Evolutionary conservation across 208 protist genomes (phyloP).

Genomic region (Crithidia acanthocephali): DNA sequence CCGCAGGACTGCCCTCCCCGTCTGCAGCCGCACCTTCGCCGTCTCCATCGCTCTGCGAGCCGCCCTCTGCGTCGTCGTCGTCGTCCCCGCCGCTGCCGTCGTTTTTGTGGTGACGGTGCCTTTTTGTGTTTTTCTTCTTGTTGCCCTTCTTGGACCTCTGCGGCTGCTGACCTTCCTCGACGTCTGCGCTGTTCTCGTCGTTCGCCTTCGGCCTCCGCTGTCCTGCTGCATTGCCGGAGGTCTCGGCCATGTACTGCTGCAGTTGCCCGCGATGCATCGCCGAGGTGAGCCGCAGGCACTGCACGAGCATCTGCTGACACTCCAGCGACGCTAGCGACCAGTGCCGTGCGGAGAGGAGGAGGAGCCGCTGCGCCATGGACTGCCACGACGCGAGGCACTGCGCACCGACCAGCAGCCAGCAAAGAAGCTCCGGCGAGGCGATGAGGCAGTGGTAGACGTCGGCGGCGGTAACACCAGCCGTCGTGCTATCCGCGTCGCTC

Average conservation of each 20-base stretch:
- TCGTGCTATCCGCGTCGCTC: not conserved
- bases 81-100: not conserved
- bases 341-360: conserved; percentile 24
- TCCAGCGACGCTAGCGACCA: conserved; percentile 17
- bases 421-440: conserved; percentile 27
- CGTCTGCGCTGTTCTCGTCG: not conserved
- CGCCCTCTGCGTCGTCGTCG: not conserved
- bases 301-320: conserved; percentile 23
- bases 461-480: conserved; percentile 5
- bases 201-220: not conserved
- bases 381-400: conserved; percentile 17
- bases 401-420: conserved; percentile 19
- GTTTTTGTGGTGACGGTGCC: not conserved
- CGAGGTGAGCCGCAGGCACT: conserved; percentile 10
- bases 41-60: not conserved
- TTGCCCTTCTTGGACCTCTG: not conserved
- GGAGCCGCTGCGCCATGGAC: conserved; percentile 24
- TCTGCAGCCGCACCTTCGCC: not conserved
- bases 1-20: not conserved
- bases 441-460: conserved; percentile 20
- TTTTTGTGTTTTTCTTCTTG: conserved; percentile 14
- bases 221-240: not conserved
- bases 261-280: conserved; percentile 14
- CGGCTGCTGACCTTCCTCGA: not conserved
- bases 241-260: conserved; percentile 9